A percentile compares a stretch with the other conserved stretches of the same genome.
phyloP scores from a whole-genome alignment of 176 grass and related monocot genomes.

The Bolboschoenus planiculmis region DNA sequence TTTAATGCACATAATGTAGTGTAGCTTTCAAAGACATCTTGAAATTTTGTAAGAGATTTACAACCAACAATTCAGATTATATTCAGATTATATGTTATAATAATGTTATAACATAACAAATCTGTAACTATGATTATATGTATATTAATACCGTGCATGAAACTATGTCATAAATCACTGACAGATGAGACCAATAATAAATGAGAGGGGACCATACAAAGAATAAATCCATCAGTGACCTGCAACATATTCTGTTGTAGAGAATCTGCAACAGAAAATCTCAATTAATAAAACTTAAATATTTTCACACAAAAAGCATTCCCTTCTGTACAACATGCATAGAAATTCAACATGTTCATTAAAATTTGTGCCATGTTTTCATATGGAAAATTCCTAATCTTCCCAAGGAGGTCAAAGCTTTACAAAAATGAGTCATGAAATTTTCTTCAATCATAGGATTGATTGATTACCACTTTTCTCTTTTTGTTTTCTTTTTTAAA shows the following conservation, averaged over 20 bases:
- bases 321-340: slow-evolving; percentile 5
- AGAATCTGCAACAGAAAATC: slow-evolving; percentile 4
- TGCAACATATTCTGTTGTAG: neutral
- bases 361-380: slow-evolving; percentile 5
- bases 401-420: neutral
- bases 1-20: neutral
- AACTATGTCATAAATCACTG: neutral
- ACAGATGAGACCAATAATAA: neutral
- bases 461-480: neutral
- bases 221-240: neutral
- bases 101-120: too few relatives aligned
- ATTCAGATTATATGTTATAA: too few relatives aligned
- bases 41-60: too few relatives aligned
- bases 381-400: neutral
- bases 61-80: too few relatives aligned
- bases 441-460: neutral
- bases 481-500: neutral
- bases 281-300: neutral
- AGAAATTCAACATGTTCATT: neutral
- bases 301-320: slow-evolving; percentile 5
- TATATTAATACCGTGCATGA: neutral
- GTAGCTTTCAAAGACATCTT: neutral
- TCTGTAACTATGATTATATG: too few relatives aligned
- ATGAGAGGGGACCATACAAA: neutral
- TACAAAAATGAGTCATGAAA: neutral